Percentiles rank a stretch among this genome's conserved stretches.
phyloP scores from a whole-genome alignment of 2,329 filamentous ascomycete genomes.

The Ophiocordyceps australis region DNA sequence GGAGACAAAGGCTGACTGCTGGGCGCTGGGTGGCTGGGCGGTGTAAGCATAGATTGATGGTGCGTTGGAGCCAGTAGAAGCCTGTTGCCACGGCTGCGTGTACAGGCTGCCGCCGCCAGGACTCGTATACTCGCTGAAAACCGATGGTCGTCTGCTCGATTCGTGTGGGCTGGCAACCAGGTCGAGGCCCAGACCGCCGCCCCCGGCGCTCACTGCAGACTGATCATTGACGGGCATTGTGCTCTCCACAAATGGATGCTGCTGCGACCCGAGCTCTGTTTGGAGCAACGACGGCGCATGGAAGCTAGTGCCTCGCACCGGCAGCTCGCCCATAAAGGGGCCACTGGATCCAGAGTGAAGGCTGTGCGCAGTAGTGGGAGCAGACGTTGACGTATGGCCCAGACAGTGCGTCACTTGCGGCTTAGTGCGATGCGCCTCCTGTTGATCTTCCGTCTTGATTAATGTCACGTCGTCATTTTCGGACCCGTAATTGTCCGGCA shows the following conservation, averaged over 20 bases:
- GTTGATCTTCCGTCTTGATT: slow-evolving; percentile 24
- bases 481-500: slow-evolving; percentile 25
- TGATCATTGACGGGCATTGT: slow-evolving; percentile 16
- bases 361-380: slow-evolving; percentile 15
- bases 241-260: slow-evolving; percentile 20
- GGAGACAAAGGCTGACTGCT: slow-evolving; percentile 12
- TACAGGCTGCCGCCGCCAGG: slow-evolving; percentile 21
- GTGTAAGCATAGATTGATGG: slow-evolving; percentile 27
- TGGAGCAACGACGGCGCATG: slow-evolving; percentile 19
- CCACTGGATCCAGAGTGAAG: slow-evolving; percentile 14
- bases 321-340: slow-evolving; percentile 22
- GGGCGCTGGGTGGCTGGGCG: slow-evolving; percentile 15
- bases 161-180: slow-evolving; percentile 26
- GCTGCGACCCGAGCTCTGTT: slow-evolving; percentile 21
- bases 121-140: slow-evolving; percentile 26
- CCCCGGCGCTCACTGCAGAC: slow-evolving; percentile 13
- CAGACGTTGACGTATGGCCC: slow-evolving; percentile 14
- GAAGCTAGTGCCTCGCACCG: slow-evolving; percentile 22
- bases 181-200: slow-evolving; percentile 21
- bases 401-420: slow-evolving; percentile 13
- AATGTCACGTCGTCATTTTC: slow-evolving; percentile 25
- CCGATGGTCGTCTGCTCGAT: slow-evolving; percentile 23
- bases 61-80: slow-evolving; percentile 20
- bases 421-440: slow-evolving; percentile 17
- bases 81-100: slow-evolving; percentile 23